Evolutionary conservation across 257 asterid genomes (phyloP).

Genomic region (Nicotiana undulata): DNA sequence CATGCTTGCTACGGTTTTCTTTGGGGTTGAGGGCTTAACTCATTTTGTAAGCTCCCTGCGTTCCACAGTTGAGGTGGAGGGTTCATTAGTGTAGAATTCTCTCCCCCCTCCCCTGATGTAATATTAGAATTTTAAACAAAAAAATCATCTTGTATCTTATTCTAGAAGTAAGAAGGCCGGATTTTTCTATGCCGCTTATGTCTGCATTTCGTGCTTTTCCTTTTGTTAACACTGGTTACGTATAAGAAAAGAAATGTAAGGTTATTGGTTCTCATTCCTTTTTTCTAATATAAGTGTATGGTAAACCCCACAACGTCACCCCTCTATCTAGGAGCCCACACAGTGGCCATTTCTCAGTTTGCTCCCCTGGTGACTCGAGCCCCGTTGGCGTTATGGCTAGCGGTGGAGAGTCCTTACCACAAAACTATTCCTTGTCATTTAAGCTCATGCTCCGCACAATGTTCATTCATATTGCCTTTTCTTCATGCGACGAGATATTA

Average conservation of each 20-base stretch:
- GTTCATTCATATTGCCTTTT: not conserved
- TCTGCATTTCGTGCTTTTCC: not conserved
- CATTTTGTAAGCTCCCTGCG: too few relatives aligned
- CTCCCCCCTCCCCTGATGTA: too few relatives aligned
- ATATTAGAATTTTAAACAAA: too few relatives aligned
- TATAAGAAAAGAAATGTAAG: too few relatives aligned
- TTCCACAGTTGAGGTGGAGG: too few relatives aligned
- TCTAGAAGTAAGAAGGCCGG: not conserved
- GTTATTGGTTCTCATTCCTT: not conserved
- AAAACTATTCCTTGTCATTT: not conserved
- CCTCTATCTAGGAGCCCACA: not conserved
- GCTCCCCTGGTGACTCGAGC: not conserved
- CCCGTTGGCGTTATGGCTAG: not conserved
- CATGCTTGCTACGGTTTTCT: too few relatives aligned
- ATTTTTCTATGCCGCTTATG: not conserved
- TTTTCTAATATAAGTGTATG: not conserved
- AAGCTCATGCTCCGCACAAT: not conserved
- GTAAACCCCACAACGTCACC: not conserved
- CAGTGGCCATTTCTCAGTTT: not conserved
- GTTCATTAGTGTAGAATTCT: too few relatives aligned
- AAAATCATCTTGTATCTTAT: too few relatives aligned
- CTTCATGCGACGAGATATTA: not conserved
- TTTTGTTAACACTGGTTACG: not conserved
- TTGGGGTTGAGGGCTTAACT: too few relatives aligned
- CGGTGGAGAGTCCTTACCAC: not conserved